Evolutionary conservation across 1,284 basidiomycete genomes (phyloP).

Genomic region (Ceratobasidium theobromae): DNA sequence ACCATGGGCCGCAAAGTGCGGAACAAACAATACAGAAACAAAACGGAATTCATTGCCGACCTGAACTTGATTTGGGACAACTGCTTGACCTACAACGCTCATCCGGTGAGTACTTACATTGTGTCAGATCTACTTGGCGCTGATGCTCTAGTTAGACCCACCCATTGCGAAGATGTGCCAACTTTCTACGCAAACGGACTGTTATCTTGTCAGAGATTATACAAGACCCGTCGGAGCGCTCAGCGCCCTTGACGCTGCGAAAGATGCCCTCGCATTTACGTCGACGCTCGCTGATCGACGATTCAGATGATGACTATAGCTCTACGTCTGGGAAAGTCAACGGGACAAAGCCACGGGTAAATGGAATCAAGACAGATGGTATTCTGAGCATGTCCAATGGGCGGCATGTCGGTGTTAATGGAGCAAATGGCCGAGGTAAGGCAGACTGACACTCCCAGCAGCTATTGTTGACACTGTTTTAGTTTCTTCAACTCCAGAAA

Average conservation of each 20-base stretch:
- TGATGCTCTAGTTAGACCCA: constrained; percentile 55
- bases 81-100: constrained; percentile 89
- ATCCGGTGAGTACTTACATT: too few relatives aligned
- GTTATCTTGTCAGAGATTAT: constrained; percentile 7
- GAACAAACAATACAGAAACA: constrained; percentile 86
- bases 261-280: constrained; percentile 1
- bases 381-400: not conserved
- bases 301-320: constrained; percentile 26
- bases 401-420: not conserved
- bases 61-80: constrained; percentile 97
- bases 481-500: constrained; percentile 14
- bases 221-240: constrained; percentile 25
- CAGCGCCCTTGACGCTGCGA: constrained; percentile 17
- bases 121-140: constrained; percentile 40
- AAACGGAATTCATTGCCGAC: constrained; percentile 91
- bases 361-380: not conserved
- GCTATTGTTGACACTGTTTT: too few relatives aligned
- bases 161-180: constrained; percentile 76
- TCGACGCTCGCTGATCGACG: constrained; percentile 10
- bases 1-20: constrained; percentile 94
- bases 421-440: not conserved
- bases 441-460: not conserved
- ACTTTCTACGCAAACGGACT: constrained; percentile 58
- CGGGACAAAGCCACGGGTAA: not conserved
- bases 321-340: not conserved